Percentiles rank a stretch among this genome's conserved stretches.
Evolutionary conservation across 352 stramenopile genomes (phyloP).

Genomic region (Plasmopara muralis): DNA sequence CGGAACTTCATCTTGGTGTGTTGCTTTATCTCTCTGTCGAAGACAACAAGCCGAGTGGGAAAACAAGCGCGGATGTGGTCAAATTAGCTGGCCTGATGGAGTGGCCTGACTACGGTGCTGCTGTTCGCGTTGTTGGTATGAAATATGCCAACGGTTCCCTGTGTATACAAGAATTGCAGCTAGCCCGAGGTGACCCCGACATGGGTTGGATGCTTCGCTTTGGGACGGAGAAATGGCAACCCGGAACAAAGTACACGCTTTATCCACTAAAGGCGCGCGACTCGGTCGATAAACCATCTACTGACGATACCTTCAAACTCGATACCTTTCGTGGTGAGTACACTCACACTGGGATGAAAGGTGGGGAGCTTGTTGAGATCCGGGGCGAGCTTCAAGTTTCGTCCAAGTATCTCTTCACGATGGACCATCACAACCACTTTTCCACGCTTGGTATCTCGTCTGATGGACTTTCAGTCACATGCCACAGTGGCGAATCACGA

Average conservation of each 20-base stretch:
- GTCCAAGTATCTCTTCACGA: slow-evolving; percentile 77
- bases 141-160: slow-evolving; percentile 50
- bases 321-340: slow-evolving; percentile 53
- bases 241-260: slow-evolving; percentile 79
- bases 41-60: slow-evolving; percentile 2
- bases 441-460: slow-evolving; percentile 73
- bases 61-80: slow-evolving; percentile 4
- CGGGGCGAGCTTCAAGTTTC: slow-evolving; percentile 55
- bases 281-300: slow-evolving; percentile 5
- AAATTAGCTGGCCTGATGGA: slow-evolving; percentile 69
- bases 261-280: slow-evolving; percentile 16
- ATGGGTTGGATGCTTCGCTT: slow-evolving; percentile 87
- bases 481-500: slow-evolving; percentile 76
- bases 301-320: slow-evolving; percentile 10
- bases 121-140: slow-evolving; percentile 55
- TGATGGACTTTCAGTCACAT: slow-evolving; percentile 72
- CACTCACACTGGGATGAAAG: slow-evolving; percentile 42
- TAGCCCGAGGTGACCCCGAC: slow-evolving; percentile 73
- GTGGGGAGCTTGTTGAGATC: slow-evolving; percentile 59
- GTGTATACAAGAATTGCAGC: slow-evolving; percentile 72
- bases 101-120: slow-evolving; percentile 78
- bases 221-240: slow-evolving; percentile 81
- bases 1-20: slow-evolving; percentile 72
- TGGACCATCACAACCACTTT: slow-evolving; percentile 76
- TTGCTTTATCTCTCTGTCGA: slow-evolving; percentile 59